These are phyloP conservation scores for Saxispiralis lemnorum DNA, from an alignment of 495 filamentous ascomycete species.

Conservation along the genomic window DNA sequence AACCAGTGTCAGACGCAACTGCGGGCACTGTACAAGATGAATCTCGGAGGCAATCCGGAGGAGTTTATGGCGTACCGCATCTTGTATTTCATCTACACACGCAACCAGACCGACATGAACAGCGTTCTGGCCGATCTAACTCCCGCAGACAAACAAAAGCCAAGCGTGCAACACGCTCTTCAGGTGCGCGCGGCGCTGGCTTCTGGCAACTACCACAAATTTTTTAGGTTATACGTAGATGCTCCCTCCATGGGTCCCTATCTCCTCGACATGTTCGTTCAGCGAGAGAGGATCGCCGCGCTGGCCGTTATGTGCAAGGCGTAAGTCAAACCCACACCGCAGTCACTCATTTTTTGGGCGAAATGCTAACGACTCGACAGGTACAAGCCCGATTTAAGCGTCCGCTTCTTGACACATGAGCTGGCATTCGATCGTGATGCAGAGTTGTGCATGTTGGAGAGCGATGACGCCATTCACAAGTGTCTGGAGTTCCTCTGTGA, in stretches of 20 bases:
- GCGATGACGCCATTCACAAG: slow-evolving; percentile 22
- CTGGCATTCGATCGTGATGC: slow-evolving; percentile 83
- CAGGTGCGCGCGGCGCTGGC: slow-evolving; percentile 81
- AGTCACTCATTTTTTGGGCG: not conserved
- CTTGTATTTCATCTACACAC: slow-evolving; percentile 97
- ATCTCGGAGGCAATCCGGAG: slow-evolving; percentile 71
- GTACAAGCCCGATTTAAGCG: slow-evolving; percentile 74
- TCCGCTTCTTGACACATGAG: slow-evolving; percentile 87
- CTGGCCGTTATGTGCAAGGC: slow-evolving; percentile 80
- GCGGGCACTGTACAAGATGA: slow-evolving; percentile 68
- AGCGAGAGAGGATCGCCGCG: slow-evolving; percentile 78
- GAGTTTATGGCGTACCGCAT: slow-evolving; percentile 99
- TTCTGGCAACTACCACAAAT: slow-evolving; percentile 87
- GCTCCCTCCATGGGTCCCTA: slow-evolving; percentile 96
- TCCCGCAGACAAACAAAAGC: slow-evolving; percentile 73
- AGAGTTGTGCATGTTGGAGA: too few relatives aligned
- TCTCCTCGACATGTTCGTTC: slow-evolving; percentile 97
- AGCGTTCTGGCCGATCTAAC: slow-evolving; percentile 96
- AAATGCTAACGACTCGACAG: slow-evolving; percentile 36
- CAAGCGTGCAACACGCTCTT: slow-evolving; percentile 75
- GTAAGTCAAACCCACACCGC: slow-evolving; percentile 40
- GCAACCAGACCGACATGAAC: slow-evolving; percentile 95
- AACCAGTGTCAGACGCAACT: slow-evolving; percentile 99
- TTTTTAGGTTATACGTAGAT: slow-evolving; percentile 78
- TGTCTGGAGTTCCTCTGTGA: slow-evolving; percentile 77